These are phyloP conservation scores for Gossypium schwendimanii DNA, from an alignment of 441 rosid species.

Conservation along the genomic window DNA sequence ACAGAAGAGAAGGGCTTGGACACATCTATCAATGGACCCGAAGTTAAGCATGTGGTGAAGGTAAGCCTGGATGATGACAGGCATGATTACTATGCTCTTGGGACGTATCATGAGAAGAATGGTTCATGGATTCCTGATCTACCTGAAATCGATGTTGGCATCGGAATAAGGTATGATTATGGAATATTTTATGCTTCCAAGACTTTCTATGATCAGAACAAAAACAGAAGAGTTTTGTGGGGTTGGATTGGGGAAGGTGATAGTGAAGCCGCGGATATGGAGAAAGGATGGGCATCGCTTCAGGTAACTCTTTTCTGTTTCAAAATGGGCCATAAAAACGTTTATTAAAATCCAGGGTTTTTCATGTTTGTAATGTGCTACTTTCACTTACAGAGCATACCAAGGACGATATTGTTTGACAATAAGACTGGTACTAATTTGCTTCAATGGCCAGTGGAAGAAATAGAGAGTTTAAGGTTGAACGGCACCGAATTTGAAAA, in stretches of 20 bases:
- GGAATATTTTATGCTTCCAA: slow-evolving; percentile 86
- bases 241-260: slow-evolving; percentile 89
- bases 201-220: slow-evolving; percentile 75
- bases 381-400: slow-evolving; percentile 45
- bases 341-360: background rate
- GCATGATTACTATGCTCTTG: slow-evolving; percentile 76
- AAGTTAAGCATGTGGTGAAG: slow-evolving; percentile 74
- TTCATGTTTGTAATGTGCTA: background rate
- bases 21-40: slow-evolving; percentile 58
- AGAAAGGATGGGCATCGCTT: slow-evolving; percentile 92
- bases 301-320: slow-evolving; percentile 42
- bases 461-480: slow-evolving; percentile 64
- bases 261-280: slow-evolving; percentile 61
- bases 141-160: slow-evolving; percentile 67
- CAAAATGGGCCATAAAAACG: background rate
- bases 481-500: slow-evolving; percentile 37
- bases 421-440: slow-evolving; percentile 57
- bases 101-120: slow-evolving; percentile 55
- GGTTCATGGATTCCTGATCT: slow-evolving; percentile 68
- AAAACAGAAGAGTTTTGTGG: slow-evolving; percentile 69
- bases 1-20: slow-evolving; percentile 44
- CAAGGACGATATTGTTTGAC: slow-evolving; percentile 65
- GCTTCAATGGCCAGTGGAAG: slow-evolving; percentile 90
- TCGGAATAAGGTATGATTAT: slow-evolving; percentile 78
- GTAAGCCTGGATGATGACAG: slow-evolving; percentile 75